Percentiles rank a stretch among this genome's conserved stretches.
Conservation (phyloP, 2,329 filamentous ascomycete species). For the Colletotrichum gloeosporioides region DNA sequence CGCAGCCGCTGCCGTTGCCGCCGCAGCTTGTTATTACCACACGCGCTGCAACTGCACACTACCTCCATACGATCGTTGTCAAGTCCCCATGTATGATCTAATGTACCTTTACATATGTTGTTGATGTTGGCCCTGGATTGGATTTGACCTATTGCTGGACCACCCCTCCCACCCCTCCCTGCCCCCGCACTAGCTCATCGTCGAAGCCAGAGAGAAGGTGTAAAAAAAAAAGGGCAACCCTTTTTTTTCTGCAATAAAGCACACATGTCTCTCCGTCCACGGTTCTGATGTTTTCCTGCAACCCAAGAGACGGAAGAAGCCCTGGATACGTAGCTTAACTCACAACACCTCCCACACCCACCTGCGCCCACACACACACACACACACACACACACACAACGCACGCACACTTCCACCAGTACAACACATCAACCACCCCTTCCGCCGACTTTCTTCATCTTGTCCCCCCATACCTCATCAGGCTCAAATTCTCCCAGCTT, state of each 20-base stretch:
- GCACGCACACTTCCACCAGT: conserved; percentile 16
- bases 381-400: conserved; percentile 4
- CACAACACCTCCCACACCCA: conserved; percentile 41
- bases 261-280: conserved; percentile 66
- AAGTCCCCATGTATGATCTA: conserved; percentile 7
- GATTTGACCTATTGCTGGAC: conserved; percentile 10
- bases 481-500: conserved; percentile 7
- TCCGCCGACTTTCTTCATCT: conserved; percentile 25
- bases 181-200: conserved; percentile 19
- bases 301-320: conserved; percentile 32
- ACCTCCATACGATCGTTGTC: not conserved
- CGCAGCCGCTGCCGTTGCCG: conserved; percentile 28
- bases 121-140: conserved; percentile 15
- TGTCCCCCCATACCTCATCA: conserved; percentile 11
- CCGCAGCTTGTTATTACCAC: conserved; percentile 14
- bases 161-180: conserved; percentile 14
- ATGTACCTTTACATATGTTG: conserved; percentile 15
- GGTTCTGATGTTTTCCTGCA: conserved; percentile 53
- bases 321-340: conserved; percentile 54
- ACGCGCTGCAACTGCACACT: not conserved
- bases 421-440: conserved; percentile 20
- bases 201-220: not conserved
- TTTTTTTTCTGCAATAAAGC: conserved; percentile 64
- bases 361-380: conserved; percentile 9
- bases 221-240: not conserved